phyloP scores from a whole-genome alignment of 768 basidiomycete species.

The Naganishia antarctica region DNA sequence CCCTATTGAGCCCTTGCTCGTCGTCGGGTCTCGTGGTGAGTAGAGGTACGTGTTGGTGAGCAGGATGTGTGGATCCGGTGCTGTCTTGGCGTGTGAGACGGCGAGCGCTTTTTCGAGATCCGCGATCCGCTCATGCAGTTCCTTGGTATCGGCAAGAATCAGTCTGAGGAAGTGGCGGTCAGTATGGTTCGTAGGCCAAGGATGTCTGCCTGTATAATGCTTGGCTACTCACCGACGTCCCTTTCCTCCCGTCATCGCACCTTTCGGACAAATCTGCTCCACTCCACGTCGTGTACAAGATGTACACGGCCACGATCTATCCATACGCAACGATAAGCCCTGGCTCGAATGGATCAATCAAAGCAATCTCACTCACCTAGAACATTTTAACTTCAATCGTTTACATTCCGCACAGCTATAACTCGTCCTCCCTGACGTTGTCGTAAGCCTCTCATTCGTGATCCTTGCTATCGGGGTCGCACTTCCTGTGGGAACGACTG shows the following conservation, averaged over 20 bases:
- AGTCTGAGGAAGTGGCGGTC: constrained; percentile 27
- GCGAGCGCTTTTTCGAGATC: constrained; percentile 45
- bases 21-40: constrained; percentile 33
- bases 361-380: constrained; percentile 22
- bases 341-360: background rate
- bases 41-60: constrained; percentile 41
- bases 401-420: constrained; percentile 47
- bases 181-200: background rate
- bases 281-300: constrained; percentile 45
- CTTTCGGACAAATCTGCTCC: constrained; percentile 46
- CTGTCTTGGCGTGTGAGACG: constrained; percentile 34
- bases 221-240: constrained; percentile 36
- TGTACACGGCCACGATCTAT: constrained; percentile 43
- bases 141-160: constrained; percentile 45
- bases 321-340: background rate
- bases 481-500: background rate
- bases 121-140: constrained; percentile 44
- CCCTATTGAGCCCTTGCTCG: constrained; percentile 2
- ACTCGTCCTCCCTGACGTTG: constrained; percentile 24
- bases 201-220: background rate
- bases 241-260: constrained; percentile 43
- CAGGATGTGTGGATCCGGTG: constrained; percentile 38
- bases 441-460: background rate
- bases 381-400: constrained; percentile 45
- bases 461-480: background rate